Evolutionary conservation across 805 yeast genomes (phyloP).

Genomic region (Cyberlindnera subsufficiens): DNA sequence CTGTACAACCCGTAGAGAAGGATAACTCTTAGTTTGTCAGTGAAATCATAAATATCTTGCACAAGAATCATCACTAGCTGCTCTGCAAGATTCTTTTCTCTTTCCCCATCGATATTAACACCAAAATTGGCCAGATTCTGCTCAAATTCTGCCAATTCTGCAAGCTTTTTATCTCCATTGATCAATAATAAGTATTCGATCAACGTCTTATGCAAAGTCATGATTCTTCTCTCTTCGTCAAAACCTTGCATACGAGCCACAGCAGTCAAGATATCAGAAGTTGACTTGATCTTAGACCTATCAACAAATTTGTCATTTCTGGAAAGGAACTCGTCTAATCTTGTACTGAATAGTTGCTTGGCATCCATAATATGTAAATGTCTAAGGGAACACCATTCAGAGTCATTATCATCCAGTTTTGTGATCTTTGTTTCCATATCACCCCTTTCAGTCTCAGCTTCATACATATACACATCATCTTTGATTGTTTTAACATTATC

Average conservation of each 20-base stretch:
- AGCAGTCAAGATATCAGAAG: constrained; percentile 69
- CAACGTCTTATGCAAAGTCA: constrained; percentile 53
- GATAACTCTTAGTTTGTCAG: constrained; percentile 72
- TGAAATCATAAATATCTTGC: constrained; percentile 41
- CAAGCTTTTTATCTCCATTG: constrained; percentile 52
- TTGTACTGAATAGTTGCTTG: constrained; percentile 51
- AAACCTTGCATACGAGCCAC: constrained; percentile 66
- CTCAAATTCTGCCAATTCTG: constrained; percentile 78
- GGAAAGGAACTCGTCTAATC: constrained; percentile 57
- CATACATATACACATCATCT: constrained; percentile 44
- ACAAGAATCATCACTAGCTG: constrained; percentile 52
- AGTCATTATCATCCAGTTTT: constrained; percentile 54
- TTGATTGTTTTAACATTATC: constrained; percentile 47
- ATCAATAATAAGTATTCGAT: constrained; percentile 60
- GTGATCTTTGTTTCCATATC: constrained; percentile 38
- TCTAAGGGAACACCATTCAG: constrained; percentile 65
- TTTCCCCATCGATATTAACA: constrained; percentile 58
- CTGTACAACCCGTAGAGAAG: constrained; percentile 72
- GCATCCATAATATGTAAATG: constrained; percentile 75
- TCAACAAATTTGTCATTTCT: constrained; percentile 76
- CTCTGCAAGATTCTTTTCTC: constrained; percentile 53
- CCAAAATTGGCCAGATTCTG: constrained; percentile 78
- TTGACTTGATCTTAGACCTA: constrained; percentile 53
- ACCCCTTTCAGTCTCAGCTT: constrained; percentile 49
- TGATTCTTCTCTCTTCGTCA: constrained; percentile 58